phyloP scores from a whole-genome alignment of 2,329 filamentous ascomycete genomes.

The Kalaharituber pfeilii region DNA sequence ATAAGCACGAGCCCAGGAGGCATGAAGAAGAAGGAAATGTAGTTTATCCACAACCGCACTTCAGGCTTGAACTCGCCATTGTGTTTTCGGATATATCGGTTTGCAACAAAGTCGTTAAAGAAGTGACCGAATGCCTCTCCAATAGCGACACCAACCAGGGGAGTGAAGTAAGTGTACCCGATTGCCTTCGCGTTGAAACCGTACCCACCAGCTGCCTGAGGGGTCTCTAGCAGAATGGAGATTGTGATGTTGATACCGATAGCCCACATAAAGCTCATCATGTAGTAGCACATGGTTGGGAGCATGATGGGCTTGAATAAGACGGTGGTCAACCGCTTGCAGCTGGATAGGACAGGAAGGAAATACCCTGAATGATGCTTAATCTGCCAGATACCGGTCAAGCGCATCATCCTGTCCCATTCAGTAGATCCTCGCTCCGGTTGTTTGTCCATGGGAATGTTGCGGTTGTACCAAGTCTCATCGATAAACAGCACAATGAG shows the following conservation, averaged over 20 bases:
- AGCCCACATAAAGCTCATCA: constrained; percentile 19
- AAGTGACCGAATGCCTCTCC: constrained; percentile 23
- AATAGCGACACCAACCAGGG: constrained; percentile 20
- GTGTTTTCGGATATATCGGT: constrained; percentile 18
- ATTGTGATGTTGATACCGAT: constrained; percentile 22
- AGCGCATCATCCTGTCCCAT: too few species aligned
- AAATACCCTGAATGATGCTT: constrained; percentile 24
- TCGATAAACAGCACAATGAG: too few species aligned
- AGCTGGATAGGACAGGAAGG: constrained; percentile 18
- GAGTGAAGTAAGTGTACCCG: constrained; percentile 23
- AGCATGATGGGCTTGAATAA: constrained; percentile 15
- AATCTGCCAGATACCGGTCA: constrained; percentile 26
- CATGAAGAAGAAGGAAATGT: constrained; percentile 17
- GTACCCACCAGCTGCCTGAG: constrained; percentile 16
- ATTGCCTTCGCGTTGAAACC: constrained; percentile 15
- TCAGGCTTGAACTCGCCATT: constrained; percentile 19
- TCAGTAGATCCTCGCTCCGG: too few species aligned
- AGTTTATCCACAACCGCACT: constrained; percentile 15
- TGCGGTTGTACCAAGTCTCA: constrained; percentile 38
- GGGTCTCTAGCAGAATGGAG: constrained; percentile 19
- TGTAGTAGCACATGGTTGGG: constrained; percentile 17
- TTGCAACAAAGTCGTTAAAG: constrained; percentile 23
- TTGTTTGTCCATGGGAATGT: too few species aligned
- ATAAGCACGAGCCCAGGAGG: too few species aligned
- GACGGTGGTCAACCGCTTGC: constrained; percentile 17